phyloP scores from a whole-genome alignment of 768 basidiomycete genomes.

The Kondoa malvinella region DNA sequence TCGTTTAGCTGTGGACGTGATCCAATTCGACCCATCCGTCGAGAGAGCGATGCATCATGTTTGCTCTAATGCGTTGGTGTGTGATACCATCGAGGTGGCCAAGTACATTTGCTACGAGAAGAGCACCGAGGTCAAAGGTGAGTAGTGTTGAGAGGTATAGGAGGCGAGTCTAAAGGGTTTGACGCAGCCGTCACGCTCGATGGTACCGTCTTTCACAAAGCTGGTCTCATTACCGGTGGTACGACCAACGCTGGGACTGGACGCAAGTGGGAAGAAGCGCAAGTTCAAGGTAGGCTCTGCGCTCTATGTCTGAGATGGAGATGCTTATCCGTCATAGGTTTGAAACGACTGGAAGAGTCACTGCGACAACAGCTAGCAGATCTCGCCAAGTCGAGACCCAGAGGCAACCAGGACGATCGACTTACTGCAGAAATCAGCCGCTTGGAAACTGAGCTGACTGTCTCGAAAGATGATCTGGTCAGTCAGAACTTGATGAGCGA shows the following conservation, averaged over 20 bases:
- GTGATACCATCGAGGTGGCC: constrained; percentile 88
- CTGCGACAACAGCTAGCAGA: constrained; percentile 62
- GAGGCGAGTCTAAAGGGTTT: background rate
- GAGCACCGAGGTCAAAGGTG: constrained; percentile 91
- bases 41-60: constrained; percentile 93
- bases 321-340: constrained; percentile 29
- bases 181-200: constrained; percentile 74
- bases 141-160: constrained; percentile 19
- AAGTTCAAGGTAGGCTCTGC: constrained; percentile 54
- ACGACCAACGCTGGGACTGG: constrained; percentile 32
- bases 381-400: constrained; percentile 63
- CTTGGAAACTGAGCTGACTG: constrained; percentile 55
- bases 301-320: constrained; percentile 5
- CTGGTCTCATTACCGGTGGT: constrained; percentile 92
- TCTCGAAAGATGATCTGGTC: constrained; percentile 59
- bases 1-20: constrained; percentile 67
- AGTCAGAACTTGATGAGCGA: constrained; percentile 9
- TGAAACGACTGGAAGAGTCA: constrained; percentile 49
- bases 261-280: constrained; percentile 72
- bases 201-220: constrained; percentile 92
- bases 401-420: constrained; percentile 31
- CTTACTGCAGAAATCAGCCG: constrained; percentile 58
- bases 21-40: constrained; percentile 61
- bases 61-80: constrained; percentile 85
- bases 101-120: constrained; percentile 80